Conservation (phyloP, 139 green algal genomes). For the Chara braunii region DNA sequence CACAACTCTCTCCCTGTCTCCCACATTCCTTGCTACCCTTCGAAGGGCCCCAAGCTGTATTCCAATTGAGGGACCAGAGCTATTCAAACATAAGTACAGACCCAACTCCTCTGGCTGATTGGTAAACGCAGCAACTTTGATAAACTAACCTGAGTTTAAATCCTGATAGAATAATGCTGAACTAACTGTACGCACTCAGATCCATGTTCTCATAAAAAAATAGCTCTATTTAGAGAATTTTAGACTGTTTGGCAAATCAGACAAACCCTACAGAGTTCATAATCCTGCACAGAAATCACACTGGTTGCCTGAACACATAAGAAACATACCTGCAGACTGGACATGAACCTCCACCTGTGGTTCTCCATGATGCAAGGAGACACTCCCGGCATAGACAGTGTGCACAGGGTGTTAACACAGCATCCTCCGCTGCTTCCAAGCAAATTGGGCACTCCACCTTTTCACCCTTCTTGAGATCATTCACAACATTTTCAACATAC, state of each 20-base stretch:
- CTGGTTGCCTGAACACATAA: background rate
- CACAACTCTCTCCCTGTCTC: too few relatives aligned
- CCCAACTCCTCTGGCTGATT: too few relatives aligned
- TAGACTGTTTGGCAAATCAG: background rate
- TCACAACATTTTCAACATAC: constrained; percentile 20
- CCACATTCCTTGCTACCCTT: too few relatives aligned
- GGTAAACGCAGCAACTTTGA: too few relatives aligned
- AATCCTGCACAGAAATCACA: constrained; percentile 5
- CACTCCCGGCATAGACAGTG: constrained; percentile 75
- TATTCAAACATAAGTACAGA: too few relatives aligned
- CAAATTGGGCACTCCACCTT: constrained; percentile 37
- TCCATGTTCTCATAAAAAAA: too few relatives aligned
- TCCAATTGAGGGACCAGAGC: too few relatives aligned
- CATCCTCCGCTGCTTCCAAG: constrained; percentile 21
- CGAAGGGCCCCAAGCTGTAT: too few relatives aligned
- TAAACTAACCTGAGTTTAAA: too few relatives aligned
- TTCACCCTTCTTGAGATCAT: constrained; percentile 13
- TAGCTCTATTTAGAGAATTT: too few relatives aligned
- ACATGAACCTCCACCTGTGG: background rate
- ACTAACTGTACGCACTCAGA: too few relatives aligned
- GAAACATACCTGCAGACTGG: constrained; percentile 11
- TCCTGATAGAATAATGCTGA: too few relatives aligned
- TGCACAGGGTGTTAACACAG: constrained; percentile 50
- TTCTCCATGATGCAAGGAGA: constrained; percentile 52
- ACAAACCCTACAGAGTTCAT: background rate